Base-by-base conservation (phyloP, 352 stramenopile species). In the Phytophthora agathidicida region DNA sequence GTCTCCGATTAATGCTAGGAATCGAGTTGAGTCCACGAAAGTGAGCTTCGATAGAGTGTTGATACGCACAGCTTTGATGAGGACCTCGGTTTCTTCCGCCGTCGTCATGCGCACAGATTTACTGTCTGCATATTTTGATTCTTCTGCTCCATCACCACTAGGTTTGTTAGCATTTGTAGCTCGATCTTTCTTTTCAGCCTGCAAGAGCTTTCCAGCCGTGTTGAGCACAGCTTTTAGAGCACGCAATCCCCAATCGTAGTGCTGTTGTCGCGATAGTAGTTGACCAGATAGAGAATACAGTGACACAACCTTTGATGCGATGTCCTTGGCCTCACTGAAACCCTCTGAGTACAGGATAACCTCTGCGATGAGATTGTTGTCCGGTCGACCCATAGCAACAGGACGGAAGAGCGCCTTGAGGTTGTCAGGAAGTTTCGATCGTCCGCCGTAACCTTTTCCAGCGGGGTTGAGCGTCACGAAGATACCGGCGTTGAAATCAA, bases 11-110 rank as follows among this genome's bases (percentile, higher is more conserved):
- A 98, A 76, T 7, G 83, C 87, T 5, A 98, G 58, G 52, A 98
- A 98, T 0, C 83, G 77, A 1, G 71, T 76, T 10, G 91, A 93
- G 64, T 98, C 96, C 16, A 80, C 79, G 42, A 96, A 97, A 4
- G 93, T 98, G 36, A 98, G 84, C 76, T 98, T 98, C 1, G 92
- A 98, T 4, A 98, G 67, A 16, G 93, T 98, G 69, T 98, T 98
- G 33, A 98, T 96, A 3, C 94, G 86, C 27, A 98, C 87, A 5
- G 95, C 94, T 62, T 98, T 97, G 75, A 98, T 98, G 1, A 98
- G 70, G 23, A 98, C 77, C 65, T 98, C 91, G 0, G 77, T 93
- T 64, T 98, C 94, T 24, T 91, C 60, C 3, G 79, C 83, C 3
- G 73, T 30, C 7, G 71, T 94, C 48, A 96, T 73, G 17, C 76